Evolutionary conservation across 2,329 filamentous ascomycete genomes (phyloP).

Genomic region (Periconia sp.): DNA sequence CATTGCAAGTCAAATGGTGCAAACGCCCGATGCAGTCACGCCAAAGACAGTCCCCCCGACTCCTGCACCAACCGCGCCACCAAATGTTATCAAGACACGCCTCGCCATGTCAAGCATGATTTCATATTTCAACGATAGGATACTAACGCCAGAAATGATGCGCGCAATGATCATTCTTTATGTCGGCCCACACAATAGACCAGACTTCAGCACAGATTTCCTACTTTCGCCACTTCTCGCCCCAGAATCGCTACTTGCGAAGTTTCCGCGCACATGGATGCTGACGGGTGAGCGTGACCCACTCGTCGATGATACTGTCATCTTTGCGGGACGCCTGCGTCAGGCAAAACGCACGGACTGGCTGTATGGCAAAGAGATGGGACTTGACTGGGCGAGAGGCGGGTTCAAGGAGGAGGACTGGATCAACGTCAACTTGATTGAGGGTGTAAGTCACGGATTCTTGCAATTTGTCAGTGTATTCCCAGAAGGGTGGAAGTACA

Average conservation of each 20-base stretch:
- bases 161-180: conserved; percentile 98
- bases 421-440: conserved; percentile 83
- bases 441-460: conserved; percentile 92
- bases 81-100: conserved; percentile 73
- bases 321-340: conserved; percentile 88
- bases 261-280: conserved; percentile 95
- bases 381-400: conserved; percentile 58
- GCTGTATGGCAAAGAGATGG: conserved; percentile 61
- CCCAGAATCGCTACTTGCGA: conserved; percentile 79
- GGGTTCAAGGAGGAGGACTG: conserved; percentile 74
- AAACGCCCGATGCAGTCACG: conserved; percentile 29
- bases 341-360: conserved; percentile 72
- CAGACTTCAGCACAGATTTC: conserved; percentile 91
- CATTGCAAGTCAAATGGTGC: conserved; percentile 12
- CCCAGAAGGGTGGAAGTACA: conserved; percentile 87
- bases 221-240: conserved; percentile 88
- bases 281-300: conserved; percentile 95
- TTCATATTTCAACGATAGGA: conserved; percentile 95
- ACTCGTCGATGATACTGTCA: conserved; percentile 93
- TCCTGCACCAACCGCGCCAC: conserved; percentile 40
- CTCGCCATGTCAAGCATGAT: conserved; percentile 96
- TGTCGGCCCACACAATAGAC: conserved; percentile 89
- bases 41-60: conserved; percentile 22
- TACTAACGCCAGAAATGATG: conserved; percentile 97
- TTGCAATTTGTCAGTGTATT: conserved; percentile 89